Evolutionary conservation across 805 yeast genomes (phyloP).

Genomic region (Candida insectorum): DNA sequence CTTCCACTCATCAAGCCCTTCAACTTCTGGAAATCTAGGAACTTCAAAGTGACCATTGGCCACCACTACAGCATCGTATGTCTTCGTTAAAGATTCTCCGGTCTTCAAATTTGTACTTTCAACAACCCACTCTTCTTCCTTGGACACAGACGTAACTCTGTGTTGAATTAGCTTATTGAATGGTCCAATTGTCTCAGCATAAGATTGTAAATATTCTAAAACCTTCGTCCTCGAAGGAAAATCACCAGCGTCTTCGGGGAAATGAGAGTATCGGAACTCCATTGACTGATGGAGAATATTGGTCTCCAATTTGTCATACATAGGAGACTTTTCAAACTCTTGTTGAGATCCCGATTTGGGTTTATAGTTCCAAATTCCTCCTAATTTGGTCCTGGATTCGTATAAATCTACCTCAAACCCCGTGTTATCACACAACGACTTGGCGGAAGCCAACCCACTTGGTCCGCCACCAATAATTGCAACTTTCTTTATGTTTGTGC

Average conservation of each 20-base stretch:
- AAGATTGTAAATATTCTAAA: conserved; percentile 54
- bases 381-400: conserved; percentile 58
- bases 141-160: conserved; percentile 12
- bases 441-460: conserved; percentile 62
- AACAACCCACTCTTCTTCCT: conserved; percentile 15
- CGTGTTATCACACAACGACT: conserved; percentile 55
- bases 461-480: conserved; percentile 83
- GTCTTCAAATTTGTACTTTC: conserved; percentile 6
- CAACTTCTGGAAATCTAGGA: conserved; percentile 32
- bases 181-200: conserved; percentile 32
- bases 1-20: conserved; percentile 30
- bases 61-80: conserved; percentile 36
- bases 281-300: conserved; percentile 63
- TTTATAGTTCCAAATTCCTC: conserved; percentile 70
- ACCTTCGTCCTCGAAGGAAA: conserved; percentile 67
- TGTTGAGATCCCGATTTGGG: conserved; percentile 2
- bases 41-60: conserved; percentile 38
- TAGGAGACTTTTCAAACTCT: conserved; percentile 36
- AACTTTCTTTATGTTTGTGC: too few relatives aligned
- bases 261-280: conserved; percentile 43
- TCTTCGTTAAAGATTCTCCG: conserved; percentile 3
- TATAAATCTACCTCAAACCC: conserved; percentile 51
- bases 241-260: conserved; percentile 29
- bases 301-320: conserved; percentile 66
- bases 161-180: conserved; percentile 13